phyloP scores from a whole-genome alignment of 352 stramenopile genomes.

The Phytophthora fragariaefolia region DNA sequence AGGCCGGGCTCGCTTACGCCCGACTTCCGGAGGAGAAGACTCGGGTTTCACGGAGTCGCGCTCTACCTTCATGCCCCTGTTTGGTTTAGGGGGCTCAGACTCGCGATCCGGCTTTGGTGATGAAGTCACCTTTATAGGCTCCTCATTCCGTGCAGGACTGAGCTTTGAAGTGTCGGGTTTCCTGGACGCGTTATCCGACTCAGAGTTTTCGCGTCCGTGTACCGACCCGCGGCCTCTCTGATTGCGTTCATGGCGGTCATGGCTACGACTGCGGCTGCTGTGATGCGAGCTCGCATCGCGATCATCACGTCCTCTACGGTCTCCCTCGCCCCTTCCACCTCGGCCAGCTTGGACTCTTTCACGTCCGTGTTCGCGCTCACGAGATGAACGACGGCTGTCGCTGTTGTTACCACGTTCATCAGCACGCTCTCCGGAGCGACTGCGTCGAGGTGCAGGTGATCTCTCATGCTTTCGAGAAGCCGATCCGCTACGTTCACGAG shows the following conservation, averaged over 20 bases:
- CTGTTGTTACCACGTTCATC: conserved; percentile 34
- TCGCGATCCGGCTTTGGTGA: conserved; percentile 26
- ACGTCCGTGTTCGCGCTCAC: conserved; percentile 40
- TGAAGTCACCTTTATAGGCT: conserved; percentile 18
- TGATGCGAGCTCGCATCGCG: conserved; percentile 18
- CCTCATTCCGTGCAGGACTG: conserved; percentile 27
- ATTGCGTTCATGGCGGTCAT: conserved; percentile 37
- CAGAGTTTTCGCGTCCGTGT: conserved; percentile 25
- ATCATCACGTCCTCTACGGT: conserved; percentile 29
- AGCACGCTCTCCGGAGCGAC: conserved; percentile 45
- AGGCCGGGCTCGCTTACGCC: conserved; percentile 56
- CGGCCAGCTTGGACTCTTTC: conserved; percentile 34
- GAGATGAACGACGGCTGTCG: conserved; percentile 37
- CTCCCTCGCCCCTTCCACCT: conserved; percentile 34
- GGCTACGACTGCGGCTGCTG: conserved; percentile 33
- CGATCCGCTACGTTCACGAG: conserved; percentile 30
- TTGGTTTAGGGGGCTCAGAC: conserved; percentile 16
- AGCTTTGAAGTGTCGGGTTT: conserved; percentile 17
- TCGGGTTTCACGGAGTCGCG: conserved; percentile 31
- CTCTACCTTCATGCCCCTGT: conserved; percentile 25
- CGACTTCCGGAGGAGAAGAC: conserved; percentile 16
- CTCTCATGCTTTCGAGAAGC: conserved; percentile 41
- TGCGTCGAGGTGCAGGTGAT: conserved; percentile 37
- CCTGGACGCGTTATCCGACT: conserved; percentile 10
- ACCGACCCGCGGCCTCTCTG: conserved; percentile 24